Evolutionary conservation across 805 yeast species (phyloP).

Genomic region (Myxozyma vanderwaltii): DNA sequence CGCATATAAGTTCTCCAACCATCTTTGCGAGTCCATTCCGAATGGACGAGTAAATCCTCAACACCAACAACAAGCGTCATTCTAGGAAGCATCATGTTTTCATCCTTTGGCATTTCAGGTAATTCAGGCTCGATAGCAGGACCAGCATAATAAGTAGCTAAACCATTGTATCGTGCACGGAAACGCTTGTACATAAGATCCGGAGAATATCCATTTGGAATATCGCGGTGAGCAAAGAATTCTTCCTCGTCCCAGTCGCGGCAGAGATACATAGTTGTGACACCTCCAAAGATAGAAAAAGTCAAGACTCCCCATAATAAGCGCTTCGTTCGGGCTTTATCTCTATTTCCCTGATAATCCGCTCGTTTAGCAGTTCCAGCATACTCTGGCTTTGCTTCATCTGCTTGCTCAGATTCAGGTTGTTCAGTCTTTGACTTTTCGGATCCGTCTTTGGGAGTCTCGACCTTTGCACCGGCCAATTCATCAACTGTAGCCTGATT

Average conservation of each 20-base stretch:
- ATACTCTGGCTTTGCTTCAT: slow-evolving; percentile 47
- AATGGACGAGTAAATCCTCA: slow-evolving; percentile 88
- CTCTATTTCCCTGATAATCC: slow-evolving; percentile 43
- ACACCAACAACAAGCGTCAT: slow-evolving; percentile 83
- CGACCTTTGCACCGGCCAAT: slow-evolving; percentile 9
- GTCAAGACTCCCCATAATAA: slow-evolving; percentile 16
- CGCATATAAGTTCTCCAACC: slow-evolving; percentile 99
- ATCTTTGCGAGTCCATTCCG: slow-evolving; percentile 85
- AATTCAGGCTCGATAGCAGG: slow-evolving; percentile 85
- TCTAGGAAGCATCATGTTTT: slow-evolving; percentile 74
- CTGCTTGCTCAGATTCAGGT: slow-evolving; percentile 18
- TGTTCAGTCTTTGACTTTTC: slow-evolving; percentile 28
- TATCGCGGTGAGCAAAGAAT: slow-evolving; percentile 54
- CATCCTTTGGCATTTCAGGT: slow-evolving; percentile 90
- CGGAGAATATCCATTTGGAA: slow-evolving; percentile 70
- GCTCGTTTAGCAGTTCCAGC: slow-evolving; percentile 52
- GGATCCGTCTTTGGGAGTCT: slow-evolving; percentile 22
- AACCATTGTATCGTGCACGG: slow-evolving; percentile 67
- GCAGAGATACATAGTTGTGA: slow-evolving; percentile 16
- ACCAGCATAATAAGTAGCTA: slow-evolving; percentile 82
- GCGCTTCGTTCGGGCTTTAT: slow-evolving; percentile 27
- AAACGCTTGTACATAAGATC: slow-evolving; percentile 67
- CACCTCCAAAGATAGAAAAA: slow-evolving; percentile 13
- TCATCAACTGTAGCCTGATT: slow-evolving; percentile 25
- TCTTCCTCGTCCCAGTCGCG: slow-evolving; percentile 56